Evolutionary conservation across 106 monocot species (phyloP), one percentile per base, ranked within the genome.

Genomic region (Acorus gramineus): DNA sequence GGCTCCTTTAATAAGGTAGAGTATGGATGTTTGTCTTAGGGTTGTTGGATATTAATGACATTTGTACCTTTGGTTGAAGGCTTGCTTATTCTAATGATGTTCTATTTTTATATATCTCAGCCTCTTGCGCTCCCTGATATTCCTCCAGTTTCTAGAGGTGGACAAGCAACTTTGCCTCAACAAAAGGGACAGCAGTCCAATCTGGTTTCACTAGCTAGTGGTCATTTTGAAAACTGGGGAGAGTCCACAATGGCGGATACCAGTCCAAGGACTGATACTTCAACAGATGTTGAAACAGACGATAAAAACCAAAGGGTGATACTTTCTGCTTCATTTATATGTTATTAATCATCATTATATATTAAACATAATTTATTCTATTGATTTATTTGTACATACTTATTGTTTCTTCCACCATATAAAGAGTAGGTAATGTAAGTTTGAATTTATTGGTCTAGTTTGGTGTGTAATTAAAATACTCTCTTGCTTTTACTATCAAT

Each of bases 191-290:
- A 73, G 44, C 67, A 71, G 53, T 5, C 68, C 12, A 78, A 77
- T 70, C 13, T 74, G 28, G 69, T 50, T 64, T 66, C 69, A 57
- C 45, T 70, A 42, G 48, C 72, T 44, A 66, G 80, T 73, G 75
- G 71, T 64, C 71, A 78, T 61, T 59, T 80, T 53, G 85, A 85
- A 61, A 89, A 83, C 62, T 88, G 89, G 93, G 85, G 79, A 66
- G 93, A 85, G 7, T 85, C 89, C 50, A 47, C 70, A 10, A 81
- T 93, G 78, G 83, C 78, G 9, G 83, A 79, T 65, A 68, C 69
- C 5, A 93, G 89, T 65, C 89, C 93, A 52, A 82, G 68, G 59
- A 87, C 92, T 61, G 89, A 93, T 72, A 89, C 89, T 11, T 93
- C 93, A 61, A 86, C 89, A 55, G 85, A 89, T 73, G 66, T 73